A percentile compares a stretch with the other conserved stretches of the same genome.
Evolutionary conservation across 345 rosid species (phyloP).

Genomic region (Hypericum androsaemum): DNA sequence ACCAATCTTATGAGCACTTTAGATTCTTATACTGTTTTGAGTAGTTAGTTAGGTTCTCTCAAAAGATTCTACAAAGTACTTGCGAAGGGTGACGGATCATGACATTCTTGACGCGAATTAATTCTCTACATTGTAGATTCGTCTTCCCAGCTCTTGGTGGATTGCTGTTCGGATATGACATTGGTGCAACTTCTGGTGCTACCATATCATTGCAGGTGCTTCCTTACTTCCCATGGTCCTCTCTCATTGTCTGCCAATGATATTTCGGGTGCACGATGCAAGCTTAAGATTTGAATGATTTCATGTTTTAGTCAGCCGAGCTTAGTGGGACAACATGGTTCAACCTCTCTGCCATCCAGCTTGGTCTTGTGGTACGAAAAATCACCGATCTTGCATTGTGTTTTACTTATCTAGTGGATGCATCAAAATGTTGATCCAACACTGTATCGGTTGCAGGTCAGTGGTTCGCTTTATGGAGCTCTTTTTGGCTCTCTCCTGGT

Average conservation of each 20-base stretch:
- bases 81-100: not conserved
- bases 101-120: not conserved
- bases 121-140: constrained; percentile 34
- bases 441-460: constrained; percentile 47
- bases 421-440: not conserved
- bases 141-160: constrained; percentile 91
- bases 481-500: constrained; percentile 79
- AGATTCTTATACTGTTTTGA: too few relatives aligned
- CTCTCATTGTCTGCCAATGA: not conserved
- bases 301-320: constrained; percentile 48
- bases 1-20: too few relatives aligned
- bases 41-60: too few relatives aligned
- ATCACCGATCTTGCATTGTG: too few relatives aligned
- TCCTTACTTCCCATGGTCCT: not conserved
- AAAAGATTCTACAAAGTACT: too few relatives aligned
- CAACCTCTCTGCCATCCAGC: constrained; percentile 77
- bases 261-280: not conserved
- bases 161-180: constrained; percentile 84
- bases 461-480: constrained; percentile 96
- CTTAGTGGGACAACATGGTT: constrained; percentile 90
- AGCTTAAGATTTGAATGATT: not conserved
- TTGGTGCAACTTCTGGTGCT: constrained; percentile 96
- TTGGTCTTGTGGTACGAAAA: constrained; percentile 82
- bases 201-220: constrained; percentile 75
- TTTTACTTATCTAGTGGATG: too few relatives aligned